A percentile compares a stretch with the other conserved stretches of the same genome.
phyloP scores from a whole-genome alignment of 1,284 basidiomycete genomes.

The Pseudozyma sp. region DNA sequence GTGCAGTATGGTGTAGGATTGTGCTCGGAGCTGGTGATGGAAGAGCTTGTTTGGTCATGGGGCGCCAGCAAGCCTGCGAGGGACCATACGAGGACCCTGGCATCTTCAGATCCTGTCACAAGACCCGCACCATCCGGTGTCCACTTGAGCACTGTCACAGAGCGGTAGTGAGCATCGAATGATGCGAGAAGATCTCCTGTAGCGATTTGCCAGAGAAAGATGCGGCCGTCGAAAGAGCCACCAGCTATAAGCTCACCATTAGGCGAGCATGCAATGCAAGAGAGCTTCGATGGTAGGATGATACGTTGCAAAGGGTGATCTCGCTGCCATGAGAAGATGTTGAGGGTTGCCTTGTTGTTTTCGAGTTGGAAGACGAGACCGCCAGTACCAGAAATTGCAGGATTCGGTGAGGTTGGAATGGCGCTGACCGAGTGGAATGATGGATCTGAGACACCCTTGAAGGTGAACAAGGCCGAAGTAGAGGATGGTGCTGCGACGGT shows the following conservation, averaged over 20 bases:
- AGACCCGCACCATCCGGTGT: constrained; percentile 83
- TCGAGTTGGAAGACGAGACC: constrained; percentile 82
- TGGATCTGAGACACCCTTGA: constrained; percentile 54
- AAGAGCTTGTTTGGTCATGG: constrained; percentile 49
- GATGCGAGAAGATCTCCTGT: constrained; percentile 89
- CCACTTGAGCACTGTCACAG: constrained; percentile 84
- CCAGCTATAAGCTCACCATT: constrained; percentile 83
- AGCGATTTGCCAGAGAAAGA: constrained; percentile 94
- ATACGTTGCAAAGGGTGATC: constrained; percentile 76
- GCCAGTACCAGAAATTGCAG: constrained; percentile 77
- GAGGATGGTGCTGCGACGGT: constrained; percentile 47
- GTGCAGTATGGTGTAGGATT: constrained; percentile 80
- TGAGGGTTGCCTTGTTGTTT: constrained; percentile 81
- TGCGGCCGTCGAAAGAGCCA: constrained; percentile 85
- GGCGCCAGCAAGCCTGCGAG: constrained; percentile 78
- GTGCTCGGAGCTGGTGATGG: constrained; percentile 51
- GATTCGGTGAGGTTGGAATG: constrained; percentile 58
- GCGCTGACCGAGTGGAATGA: constrained; percentile 45
- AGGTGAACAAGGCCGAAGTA: constrained; percentile 54
- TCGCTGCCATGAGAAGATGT: constrained; percentile 86
- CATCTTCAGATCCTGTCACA: constrained; percentile 88
- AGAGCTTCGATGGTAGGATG: constrained; percentile 87
- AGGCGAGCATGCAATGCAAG: constrained; percentile 81
- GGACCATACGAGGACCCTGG: constrained; percentile 87
- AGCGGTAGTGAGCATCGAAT: constrained; percentile 95